Evolutionary conservation across 306 rosid genomes (phyloP), one percentile per base, ranked within the genome.

Genomic region (Sophora flavescens): DNA sequence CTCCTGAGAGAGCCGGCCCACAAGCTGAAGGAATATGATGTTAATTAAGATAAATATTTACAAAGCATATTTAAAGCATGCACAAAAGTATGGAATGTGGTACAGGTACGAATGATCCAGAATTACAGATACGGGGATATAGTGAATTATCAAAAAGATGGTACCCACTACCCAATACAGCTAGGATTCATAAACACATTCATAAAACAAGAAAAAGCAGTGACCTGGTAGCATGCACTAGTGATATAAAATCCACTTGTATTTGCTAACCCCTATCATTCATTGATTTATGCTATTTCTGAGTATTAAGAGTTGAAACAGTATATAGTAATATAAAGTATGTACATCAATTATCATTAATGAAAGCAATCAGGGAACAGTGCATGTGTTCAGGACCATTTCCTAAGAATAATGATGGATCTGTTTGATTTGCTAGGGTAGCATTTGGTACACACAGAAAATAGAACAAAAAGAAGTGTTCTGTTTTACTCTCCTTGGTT

Each of bases 1-100:
- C 78, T 89, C 99, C 86, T 87, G 93, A 28, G 99, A 87, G 68
- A 96, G 91, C 81, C 91, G 85, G 30, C 96, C 94, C 59, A 96
- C 98, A 70, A 96, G 96, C 99, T 96, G 87, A 75, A 74, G 36
- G 75, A 79, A 77, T 16, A 59, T 6, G 51, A 50, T 59, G 45
- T 52, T 42, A 58, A 38, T 53, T 75, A 73, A 28, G 52, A 74
- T 32, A 63, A 15, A 59, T 42, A 32, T 56, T 70, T 16, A 60
- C 38, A 75, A 71, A 32, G 67, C 70, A 82, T 71, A 54, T 60
- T 22, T 36, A 57, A 69, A 16, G 54, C 18, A 28, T 62, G 47
- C 65, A 62, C 30, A 36, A 72, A 70, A 63, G 63, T 35, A 45
- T 73, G 61, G n/a, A 12, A 47, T 36, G 68, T 58, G 17, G 30